Base-by-base conservation (phyloP, 257 asterid genomes). In the Ocimum tenuiflorum region DNA sequence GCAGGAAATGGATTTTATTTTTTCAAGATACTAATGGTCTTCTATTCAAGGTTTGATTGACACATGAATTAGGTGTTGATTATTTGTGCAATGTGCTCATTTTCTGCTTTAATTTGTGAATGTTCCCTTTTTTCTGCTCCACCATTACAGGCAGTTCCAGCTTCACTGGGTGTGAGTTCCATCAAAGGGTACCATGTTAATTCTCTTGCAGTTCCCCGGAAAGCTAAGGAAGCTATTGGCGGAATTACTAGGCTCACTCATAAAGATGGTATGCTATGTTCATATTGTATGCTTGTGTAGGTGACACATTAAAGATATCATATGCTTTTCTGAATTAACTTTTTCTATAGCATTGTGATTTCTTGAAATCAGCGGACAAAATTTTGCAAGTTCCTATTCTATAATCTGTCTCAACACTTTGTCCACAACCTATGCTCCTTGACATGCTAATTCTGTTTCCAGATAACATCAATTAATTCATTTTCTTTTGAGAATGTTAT, bases 161-260 rank as follows among this genome's bases (percentile, higher is more conserved):
- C 99, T 35, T 73, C 96, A 60, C 66, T 94, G 86, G 99, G 99
- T 67, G 99, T 90, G 63, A 94, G 99, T 74, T 74, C 88, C 76
- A 78, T 79, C 60, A 94, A 85, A 62, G 82, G 77, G 71, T 94
- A 94, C 83, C 94, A 94, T 71, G 97, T 94, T 63, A 90, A 94
- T 79, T 94, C 99, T 88, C 91, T 94, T 49, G 92, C 99, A 56
- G 99, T 90, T 82, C 97, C 91, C 42, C 87, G 99, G 70, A 94
- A 94, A 86, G 99, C 99, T 57, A 94, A 94, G 86, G 99, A 94
- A 78, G 97, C 99, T 75, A 90, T 90, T 70, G 99, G 99, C 64
- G 99, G 99, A 77, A 94, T 94, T 62, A 79, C 99, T 64, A 90
- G 73, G 69, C 96, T 94, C 64, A 84, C 91, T 69, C 99, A 94